Percentiles rank a stretch among this genome's conserved stretches.
phyloP scores from a whole-genome alignment of 1,284 basidiomycete species.

The Sanghuangporus weigelae region DNA sequence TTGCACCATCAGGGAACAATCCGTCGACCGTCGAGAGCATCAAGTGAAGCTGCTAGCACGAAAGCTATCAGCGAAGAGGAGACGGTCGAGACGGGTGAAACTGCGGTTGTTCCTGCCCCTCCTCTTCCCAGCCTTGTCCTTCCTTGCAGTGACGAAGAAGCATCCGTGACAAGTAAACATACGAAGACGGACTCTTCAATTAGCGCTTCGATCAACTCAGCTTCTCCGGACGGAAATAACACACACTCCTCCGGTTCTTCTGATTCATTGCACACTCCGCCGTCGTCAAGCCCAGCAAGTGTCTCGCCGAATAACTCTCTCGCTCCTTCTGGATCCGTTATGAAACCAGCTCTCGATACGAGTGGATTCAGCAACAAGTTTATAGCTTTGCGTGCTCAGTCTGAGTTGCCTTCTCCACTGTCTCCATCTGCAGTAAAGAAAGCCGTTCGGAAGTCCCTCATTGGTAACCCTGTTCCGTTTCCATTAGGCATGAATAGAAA shows the following conservation, averaged over 20 bases:
- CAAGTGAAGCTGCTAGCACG: background rate
- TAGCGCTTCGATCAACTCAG: background rate
- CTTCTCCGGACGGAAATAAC: background rate
- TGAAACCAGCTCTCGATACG: background rate
- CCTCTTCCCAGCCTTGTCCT: background rate
- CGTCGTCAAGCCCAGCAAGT: constrained; percentile 2
- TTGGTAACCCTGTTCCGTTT: constrained; percentile 12
- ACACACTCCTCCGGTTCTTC: constrained; percentile 1
- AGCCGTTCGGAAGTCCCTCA: constrained; percentile 9
- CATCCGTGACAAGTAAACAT: background rate
- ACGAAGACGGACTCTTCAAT: constrained; percentile 8
- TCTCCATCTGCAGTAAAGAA: background rate
- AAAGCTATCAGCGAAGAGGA: background rate
- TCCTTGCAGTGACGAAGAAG: background rate
- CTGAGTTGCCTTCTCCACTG: constrained; percentile 12
- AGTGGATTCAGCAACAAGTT: background rate
- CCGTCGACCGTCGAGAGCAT: background rate
- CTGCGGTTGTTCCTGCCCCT: background rate
- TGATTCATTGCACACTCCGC: constrained; percentile 11
- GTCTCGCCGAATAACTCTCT: background rate
- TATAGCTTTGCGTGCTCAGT: constrained; percentile 1
- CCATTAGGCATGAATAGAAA: background rate
- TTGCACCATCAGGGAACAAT: constrained; percentile 4
- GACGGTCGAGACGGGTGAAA: background rate
- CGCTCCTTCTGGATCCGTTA: background rate